Evolutionary conservation across 768 basidiomycete genomes (phyloP).

Genomic region (Suillus subluteus): DNA sequence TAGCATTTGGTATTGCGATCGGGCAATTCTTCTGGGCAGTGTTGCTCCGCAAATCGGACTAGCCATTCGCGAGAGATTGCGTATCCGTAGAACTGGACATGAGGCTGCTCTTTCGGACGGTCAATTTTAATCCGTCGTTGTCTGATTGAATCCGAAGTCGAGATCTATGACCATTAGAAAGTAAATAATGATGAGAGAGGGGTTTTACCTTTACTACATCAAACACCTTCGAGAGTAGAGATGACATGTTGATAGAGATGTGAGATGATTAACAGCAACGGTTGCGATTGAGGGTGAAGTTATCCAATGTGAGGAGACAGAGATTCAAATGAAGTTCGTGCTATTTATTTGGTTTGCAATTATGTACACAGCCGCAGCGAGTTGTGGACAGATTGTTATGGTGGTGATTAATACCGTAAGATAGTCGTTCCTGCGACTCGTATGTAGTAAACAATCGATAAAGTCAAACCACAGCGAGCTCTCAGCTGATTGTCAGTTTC

Average conservation of each 20-base stretch:
- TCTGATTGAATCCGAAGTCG: neutral
- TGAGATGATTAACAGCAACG: no score
- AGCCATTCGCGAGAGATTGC: neutral
- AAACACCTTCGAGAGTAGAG: neutral
- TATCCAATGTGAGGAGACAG: no score
- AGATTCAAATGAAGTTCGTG: no score
- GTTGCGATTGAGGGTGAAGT: no score
- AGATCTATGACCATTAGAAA: neutral
- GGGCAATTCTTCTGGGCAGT: neutral
- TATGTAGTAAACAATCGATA: no score
- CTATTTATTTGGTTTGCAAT: no score
- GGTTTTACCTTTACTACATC: neutral
- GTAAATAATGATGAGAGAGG: neutral
- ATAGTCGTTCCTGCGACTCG: no score
- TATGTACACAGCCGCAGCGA: no score
- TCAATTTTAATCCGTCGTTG: neutral
- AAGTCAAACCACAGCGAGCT: no score
- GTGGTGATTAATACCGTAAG: no score
- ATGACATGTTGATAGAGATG: neutral
- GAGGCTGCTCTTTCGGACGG: neutral
- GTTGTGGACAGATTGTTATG: no score
- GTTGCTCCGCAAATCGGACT: neutral
- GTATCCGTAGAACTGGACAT: neutral
- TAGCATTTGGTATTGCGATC: neutral
- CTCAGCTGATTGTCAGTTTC: no score